phyloP scores from a whole-genome alignment of 2,329 filamentous ascomycete species.

The Aureobasidium sp. region DNA sequence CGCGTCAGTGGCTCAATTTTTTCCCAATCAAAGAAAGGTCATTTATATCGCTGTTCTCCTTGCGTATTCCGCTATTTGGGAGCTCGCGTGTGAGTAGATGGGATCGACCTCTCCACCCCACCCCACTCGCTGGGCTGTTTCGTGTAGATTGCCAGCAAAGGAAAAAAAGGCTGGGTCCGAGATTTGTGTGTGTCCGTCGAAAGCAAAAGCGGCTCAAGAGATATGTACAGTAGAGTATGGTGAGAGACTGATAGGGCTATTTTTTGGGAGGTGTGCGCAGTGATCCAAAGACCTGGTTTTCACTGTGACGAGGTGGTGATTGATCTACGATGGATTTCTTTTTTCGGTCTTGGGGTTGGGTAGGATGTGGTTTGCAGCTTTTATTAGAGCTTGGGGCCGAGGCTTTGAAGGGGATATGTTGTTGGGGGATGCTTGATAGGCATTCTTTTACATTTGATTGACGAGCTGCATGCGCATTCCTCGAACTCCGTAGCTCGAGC shows the following conservation, averaged over 20 bases:
- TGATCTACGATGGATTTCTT: not conserved
- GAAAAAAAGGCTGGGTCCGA: not conserved
- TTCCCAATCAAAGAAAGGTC: no score
- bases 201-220: no score
- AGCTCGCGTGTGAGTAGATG: not conserved
- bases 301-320: not conserved
- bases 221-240: no score
- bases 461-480: no score
- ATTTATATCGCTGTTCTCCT: not conserved
- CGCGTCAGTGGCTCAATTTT: not conserved
- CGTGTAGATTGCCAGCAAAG: not conserved
- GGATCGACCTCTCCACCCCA: not conserved
- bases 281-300: slow-evolving; percentile 7
- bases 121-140: no score
- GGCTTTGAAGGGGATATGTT: not conserved
- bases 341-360: no score
- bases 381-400: no score
- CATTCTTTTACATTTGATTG: not conserved
- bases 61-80: no score
- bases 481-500: not conserved
- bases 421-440: not conserved
- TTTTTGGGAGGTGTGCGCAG: not conserved
- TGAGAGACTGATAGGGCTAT: no score
- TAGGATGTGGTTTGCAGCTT: no score
- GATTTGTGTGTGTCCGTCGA: no score